A percentile compares a stretch with the other conserved stretches of the same genome.
Evolutionary conservation across 495 filamentous ascomycete genomes (phyloP).

Genomic region (Penicillium cataractarum): DNA sequence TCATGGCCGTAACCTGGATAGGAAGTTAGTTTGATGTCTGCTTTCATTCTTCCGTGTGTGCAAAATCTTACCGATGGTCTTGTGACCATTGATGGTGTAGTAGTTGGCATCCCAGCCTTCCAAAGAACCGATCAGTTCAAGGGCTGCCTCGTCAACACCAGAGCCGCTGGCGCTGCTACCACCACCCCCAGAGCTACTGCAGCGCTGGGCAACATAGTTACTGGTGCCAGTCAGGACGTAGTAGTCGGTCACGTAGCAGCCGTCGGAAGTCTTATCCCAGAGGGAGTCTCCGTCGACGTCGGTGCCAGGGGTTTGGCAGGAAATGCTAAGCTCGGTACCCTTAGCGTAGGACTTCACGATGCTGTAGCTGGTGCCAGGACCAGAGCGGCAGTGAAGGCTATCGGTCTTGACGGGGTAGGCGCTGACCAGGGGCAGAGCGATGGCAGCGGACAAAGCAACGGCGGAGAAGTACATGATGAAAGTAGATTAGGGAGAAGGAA

Average conservation of each 20-base stretch:
- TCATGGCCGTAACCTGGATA: no score
- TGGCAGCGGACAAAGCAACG: neutral
- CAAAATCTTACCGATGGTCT: no score
- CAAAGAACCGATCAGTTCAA: no score
- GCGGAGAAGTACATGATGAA: no score
- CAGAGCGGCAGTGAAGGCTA: conserved; percentile 22
- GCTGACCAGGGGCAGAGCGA: neutral
- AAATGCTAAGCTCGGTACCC: conserved; percentile 15
- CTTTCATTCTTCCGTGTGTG: no score
- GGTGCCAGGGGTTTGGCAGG: conserved; percentile 21
- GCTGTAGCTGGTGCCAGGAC: conserved; percentile 21
- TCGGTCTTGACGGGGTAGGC: conserved; percentile 10
- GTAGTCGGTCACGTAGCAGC: conserved; percentile 25
- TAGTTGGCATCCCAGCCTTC: no score
- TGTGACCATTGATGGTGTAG: no score
- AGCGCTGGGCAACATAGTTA: conserved; percentile 1
- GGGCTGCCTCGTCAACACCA: no score
- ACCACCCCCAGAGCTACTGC: no score
- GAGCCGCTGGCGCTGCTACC: no score
- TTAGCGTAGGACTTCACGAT: conserved; percentile 23
- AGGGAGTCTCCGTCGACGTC: conserved; percentile 19
- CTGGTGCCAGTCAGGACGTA: conserved; percentile 16
- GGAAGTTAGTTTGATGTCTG: no score
- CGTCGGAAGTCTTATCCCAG: conserved; percentile 25
- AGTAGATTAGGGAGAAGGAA: no score